Evolutionary conservation across 164 flowering plant genomes (phyloP).

Genomic region (Vitis cinerea): DNA sequence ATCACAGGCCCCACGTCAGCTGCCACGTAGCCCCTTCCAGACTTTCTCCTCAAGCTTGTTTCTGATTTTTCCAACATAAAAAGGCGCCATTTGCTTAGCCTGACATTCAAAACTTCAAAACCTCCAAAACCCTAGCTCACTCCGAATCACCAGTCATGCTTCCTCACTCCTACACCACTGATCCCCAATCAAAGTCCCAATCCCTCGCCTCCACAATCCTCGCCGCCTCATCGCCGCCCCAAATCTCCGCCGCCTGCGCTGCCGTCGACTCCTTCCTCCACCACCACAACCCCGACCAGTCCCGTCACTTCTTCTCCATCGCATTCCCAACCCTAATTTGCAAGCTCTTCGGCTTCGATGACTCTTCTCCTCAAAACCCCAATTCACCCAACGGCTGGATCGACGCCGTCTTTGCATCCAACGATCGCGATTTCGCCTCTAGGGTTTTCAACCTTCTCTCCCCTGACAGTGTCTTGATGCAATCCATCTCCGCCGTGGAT

Average conservation of each 20-base stretch:
- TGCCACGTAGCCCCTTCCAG: no score
- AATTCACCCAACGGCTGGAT: constrained; percentile 51
- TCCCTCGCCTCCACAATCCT: constrained; percentile 56
- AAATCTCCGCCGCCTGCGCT: constrained; percentile 53
- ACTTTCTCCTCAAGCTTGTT: no score
- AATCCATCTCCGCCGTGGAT: constrained; percentile 62
- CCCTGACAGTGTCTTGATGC: constrained; percentile 54
- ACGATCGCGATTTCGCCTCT: constrained; percentile 40
- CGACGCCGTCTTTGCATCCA: constrained; percentile 35
- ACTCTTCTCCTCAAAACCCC: constrained; percentile 16
- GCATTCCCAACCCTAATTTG: constrained; percentile 76
- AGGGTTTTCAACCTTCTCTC: constrained; percentile 57
- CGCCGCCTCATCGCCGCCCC: constrained; percentile 49
- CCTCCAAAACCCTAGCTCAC: not conserved
- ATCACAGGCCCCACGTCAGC: no score
- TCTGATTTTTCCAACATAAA: no score
- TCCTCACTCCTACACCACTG: constrained; percentile 57
- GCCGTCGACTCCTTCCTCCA: constrained; percentile 63
- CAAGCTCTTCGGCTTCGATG: constrained; percentile 73
- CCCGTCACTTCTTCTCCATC: constrained; percentile 71
- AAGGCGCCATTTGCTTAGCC: no score
- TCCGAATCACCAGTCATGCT: constrained; percentile 28
- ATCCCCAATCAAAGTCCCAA: constrained; percentile 58
- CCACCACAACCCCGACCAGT: constrained; percentile 63
- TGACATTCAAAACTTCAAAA: not conserved